These are phyloP conservation scores for Phytopythium helicoides DNA, from an alignment of 352 stramenopile genomes.

Conservation along the genomic window DNA sequence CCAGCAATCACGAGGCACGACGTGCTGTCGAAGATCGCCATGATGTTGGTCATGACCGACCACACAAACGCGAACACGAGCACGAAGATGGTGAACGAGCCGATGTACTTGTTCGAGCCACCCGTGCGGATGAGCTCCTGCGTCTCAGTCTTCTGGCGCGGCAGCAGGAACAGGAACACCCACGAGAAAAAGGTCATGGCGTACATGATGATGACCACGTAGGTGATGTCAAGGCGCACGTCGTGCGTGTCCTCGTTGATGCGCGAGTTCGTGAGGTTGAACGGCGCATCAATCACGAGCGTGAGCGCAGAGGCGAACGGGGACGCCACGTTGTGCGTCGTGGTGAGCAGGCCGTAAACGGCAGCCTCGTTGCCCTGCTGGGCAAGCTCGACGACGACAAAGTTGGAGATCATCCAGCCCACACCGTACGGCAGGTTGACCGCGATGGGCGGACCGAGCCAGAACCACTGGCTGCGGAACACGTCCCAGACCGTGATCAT, in stretches of 20 bases:
- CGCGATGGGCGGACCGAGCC: slow-evolving; percentile 26
- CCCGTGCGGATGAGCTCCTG: slow-evolving; percentile 27
- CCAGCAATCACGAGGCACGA: slow-evolving; percentile 32
- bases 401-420: slow-evolving; percentile 37
- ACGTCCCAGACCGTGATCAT: slow-evolving; percentile 41
- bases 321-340: slow-evolving; percentile 27
- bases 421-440: slow-evolving; percentile 35
- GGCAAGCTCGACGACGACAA: slow-evolving; percentile 35
- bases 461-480: slow-evolving; percentile 47
- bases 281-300: slow-evolving; percentile 26
- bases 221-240: slow-evolving; percentile 36
- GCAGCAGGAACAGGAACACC: slow-evolving; percentile 40
- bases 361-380: slow-evolving; percentile 38
- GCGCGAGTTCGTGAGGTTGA: slow-evolving; percentile 23
- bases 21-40: slow-evolving; percentile 18
- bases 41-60: slow-evolving; percentile 9
- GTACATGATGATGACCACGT: slow-evolving; percentile 38
- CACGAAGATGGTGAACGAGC: slow-evolving; percentile 25
- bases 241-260: slow-evolving; percentile 25
- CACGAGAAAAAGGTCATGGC: slow-evolving; percentile 23
- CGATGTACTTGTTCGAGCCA: slow-evolving; percentile 24
- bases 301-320: slow-evolving; percentile 30
- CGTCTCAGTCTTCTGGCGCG: slow-evolving; percentile 29
- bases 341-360: slow-evolving; percentile 38
- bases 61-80: slow-evolving; percentile 23